Percentiles rank a stretch among this genome's conserved stretches.
Conservation (phyloP, 176 grass and related monocot species). For the Triticum monococcum region DNA sequence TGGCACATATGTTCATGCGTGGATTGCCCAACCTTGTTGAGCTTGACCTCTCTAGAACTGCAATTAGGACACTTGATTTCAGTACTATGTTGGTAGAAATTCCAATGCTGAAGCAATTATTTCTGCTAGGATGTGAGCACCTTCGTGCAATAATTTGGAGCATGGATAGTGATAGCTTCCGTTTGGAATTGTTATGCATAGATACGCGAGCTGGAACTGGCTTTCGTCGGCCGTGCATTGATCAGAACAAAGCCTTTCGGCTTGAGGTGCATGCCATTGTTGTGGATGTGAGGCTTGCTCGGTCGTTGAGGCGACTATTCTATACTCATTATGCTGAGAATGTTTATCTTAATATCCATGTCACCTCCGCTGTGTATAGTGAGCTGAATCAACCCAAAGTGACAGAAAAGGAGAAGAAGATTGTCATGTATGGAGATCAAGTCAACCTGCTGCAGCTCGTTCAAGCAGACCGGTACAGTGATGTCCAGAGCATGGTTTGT, state of each 20-base stretch:
- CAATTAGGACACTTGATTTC: too few species aligned
- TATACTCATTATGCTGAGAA: accelerated
- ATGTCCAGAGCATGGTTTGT: not conserved
- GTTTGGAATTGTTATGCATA: not conserved
- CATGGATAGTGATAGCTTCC: too few species aligned
- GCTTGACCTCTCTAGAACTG: too few species aligned
- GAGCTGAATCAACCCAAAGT: not conserved
- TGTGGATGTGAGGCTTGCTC: not conserved
- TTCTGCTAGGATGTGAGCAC: too few species aligned
- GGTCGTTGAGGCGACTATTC: not conserved
- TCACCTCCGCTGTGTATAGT: not conserved
- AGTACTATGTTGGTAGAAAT: too few species aligned
- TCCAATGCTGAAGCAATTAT: too few species aligned
- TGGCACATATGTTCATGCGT: too few species aligned
- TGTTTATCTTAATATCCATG: not conserved
- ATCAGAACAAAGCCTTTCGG: accelerated
- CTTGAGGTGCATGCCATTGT: not conserved
- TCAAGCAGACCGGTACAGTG: not conserved
- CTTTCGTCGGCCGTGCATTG: not conserved
- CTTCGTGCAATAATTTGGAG: too few species aligned
- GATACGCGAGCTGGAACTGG: not conserved
- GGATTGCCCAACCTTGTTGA: too few species aligned
- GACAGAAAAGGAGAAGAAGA: not conserved
- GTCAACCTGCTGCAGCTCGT: too few species aligned
- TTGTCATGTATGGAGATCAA: not conserved